phyloP scores from a whole-genome alignment of 768 basidiomycete genomes.

The Amanita polypyramis region DNA sequence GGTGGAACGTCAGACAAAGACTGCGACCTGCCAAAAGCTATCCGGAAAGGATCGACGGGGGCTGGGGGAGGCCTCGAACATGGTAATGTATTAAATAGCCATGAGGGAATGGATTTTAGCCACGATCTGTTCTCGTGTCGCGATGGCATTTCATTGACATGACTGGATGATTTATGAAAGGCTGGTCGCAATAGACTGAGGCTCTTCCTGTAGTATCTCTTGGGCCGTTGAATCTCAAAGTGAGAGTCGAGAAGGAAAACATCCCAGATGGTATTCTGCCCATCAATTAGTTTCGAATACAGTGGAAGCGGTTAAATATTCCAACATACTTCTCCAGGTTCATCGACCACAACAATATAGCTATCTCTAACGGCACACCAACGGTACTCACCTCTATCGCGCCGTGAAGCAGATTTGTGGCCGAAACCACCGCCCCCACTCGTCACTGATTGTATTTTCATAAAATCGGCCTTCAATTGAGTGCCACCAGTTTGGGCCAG shows the following conservation, averaged over 20 bases:
- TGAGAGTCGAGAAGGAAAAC: conserved; percentile 88
- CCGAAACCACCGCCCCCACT: conserved; percentile 48
- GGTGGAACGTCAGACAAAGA: conserved; percentile 27
- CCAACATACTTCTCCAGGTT: conserved; percentile 70
- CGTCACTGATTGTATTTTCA: conserved; percentile 47
- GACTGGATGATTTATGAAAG: background rate
- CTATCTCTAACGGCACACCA: conserved; percentile 94
- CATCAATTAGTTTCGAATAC: background rate
- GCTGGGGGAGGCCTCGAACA: conserved; percentile 7
- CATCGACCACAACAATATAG: conserved; percentile 78
- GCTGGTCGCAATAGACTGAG: conserved; percentile 50
- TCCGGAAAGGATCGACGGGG: background rate
- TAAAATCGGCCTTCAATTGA: conserved; percentile 86
- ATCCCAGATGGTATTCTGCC: conserved; percentile 77
- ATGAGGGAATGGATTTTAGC: conserved; percentile 30
- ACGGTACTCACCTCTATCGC: conserved; percentile 50
- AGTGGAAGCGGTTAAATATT: background rate
- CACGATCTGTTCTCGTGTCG: conserved; percentile 3
- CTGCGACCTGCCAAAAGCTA: conserved; percentile 15
- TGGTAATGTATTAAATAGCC: conserved; percentile 33
- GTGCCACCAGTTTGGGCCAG: conserved; percentile 73
- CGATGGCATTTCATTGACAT: conserved; percentile 8
- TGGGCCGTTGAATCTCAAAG: conserved; percentile 86
- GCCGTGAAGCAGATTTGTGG: conserved; percentile 52
- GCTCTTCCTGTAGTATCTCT: conserved; percentile 80